Evolutionary conservation across 2,329 filamentous ascomycete species (phyloP), one percentile per base, ranked within the genome.

Genomic region (Claviceps sp.): DNA sequence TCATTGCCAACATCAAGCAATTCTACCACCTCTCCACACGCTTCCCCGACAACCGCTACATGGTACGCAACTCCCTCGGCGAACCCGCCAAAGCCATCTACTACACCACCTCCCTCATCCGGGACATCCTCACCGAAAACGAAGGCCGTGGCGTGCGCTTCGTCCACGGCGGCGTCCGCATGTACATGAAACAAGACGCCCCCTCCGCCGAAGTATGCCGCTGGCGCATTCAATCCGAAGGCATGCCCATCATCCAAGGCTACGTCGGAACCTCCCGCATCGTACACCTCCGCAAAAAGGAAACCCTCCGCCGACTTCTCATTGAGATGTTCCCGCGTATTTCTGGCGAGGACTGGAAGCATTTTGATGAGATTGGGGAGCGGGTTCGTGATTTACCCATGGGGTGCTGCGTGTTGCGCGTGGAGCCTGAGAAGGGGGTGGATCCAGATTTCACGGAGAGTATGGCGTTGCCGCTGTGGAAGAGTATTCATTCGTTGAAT

Each of bases 141-240:
- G 89, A 96, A 67, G 87, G 88, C 44, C 83, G 86, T 29, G 89
- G 89, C 45, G 84, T 97, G 68, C 95, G 93, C 66, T 95, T 98
- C 64, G 86, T 98, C 48, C 93, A 98, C 68, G 91, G 86, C 49
- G 93, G 93, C 57, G 90, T 98, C 37, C 95, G 95, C 71, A 97
- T 97, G 88, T 98, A 95, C 66, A 93, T 97, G 75, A 95, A 95
- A 73, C 91, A 97, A 67, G 89, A 96, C 62, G 85, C 88, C 0
- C 90, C 95, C 54, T 86, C 83, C 5, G 83, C 85, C 38, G 85
- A 90, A 51, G 85, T 93, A 37, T 95, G 90, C 72, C 80, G 85
- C 53, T 98, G 93, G 93, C 82, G 93, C 46, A 93, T 98, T 60
- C 93, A 98, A 73, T 86, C 85, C 13, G 93, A 98, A 68, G 93